Conservation (phyloP, 345 rosid genomes). For the Pseudoturritis turrita region DNA sequence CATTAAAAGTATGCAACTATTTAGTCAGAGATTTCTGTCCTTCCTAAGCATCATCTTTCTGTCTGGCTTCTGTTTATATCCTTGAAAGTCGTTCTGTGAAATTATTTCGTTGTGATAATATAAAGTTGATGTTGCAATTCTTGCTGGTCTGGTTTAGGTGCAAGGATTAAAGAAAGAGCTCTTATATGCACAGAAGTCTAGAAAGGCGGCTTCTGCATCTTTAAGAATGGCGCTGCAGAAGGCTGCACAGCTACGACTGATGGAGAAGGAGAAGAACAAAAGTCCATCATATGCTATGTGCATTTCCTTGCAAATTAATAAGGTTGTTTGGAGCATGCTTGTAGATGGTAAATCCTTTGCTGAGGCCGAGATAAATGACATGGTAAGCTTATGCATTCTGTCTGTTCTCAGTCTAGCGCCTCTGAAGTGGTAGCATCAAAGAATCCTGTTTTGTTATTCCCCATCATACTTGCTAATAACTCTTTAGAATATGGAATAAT, state of each 20-base stretch:
- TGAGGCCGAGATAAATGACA: conserved; percentile 97
- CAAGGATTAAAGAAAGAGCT: conserved; percentile 83
- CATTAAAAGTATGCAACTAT: neutral
- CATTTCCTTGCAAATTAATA: conserved; percentile 77
- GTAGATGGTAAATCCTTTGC: conserved; percentile 97
- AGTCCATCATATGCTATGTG: conserved; percentile 99
- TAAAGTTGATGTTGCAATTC: conserved; percentile 1
- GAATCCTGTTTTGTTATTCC: neutral
- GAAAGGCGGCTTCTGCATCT: conserved; percentile 76
- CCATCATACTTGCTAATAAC: too few species aligned
- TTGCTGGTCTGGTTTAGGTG: conserved; percentile 46
- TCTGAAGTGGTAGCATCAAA: neutral
- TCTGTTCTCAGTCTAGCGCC: neutral
- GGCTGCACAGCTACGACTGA: conserved; percentile 83
- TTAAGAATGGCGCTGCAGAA: conserved; percentile 79
- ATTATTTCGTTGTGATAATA: neutral
- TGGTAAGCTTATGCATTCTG: conserved; percentile 50
- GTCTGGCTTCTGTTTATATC: neutral
- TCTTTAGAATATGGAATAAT: neutral
- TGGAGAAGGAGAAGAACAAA: conserved; percentile 97
- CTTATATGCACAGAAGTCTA: conserved; percentile 57
- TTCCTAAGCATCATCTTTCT: neutral
- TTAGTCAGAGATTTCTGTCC: neutral
- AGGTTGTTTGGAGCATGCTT: conserved; percentile 98
- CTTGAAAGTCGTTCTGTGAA: neutral